Evolutionary conservation across 2,329 filamentous ascomycete genomes (phyloP).

Genomic region (Clathrospora elynae): DNA sequence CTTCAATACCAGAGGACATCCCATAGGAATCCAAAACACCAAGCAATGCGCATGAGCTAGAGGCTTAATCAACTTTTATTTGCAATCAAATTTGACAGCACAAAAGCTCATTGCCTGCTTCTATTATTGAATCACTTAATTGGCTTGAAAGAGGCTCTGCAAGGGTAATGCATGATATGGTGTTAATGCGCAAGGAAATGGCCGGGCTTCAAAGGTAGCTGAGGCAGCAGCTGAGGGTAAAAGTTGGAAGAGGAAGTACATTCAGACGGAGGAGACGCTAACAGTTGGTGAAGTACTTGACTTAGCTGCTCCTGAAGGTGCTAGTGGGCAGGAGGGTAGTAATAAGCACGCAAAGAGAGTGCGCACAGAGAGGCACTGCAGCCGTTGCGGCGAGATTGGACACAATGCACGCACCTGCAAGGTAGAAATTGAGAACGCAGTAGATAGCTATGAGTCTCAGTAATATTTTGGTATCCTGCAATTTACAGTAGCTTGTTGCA

Average conservation of each 20-base stretch:
- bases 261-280: not conserved
- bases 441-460: no score
- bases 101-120: constrained; percentile 8
- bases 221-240: not conserved
- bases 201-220: not conserved
- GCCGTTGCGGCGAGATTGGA: no score
- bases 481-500: no score
- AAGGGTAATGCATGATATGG: constrained; percentile 10
- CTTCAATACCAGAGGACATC: not conserved
- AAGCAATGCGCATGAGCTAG: constrained; percentile 11
- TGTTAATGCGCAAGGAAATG: constrained; percentile 9
- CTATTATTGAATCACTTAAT: constrained; percentile 5
- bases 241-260: not conserved
- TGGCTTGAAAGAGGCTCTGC: constrained; percentile 13
- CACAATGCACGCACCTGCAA: no score
- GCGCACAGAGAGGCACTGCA: no score
- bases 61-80: constrained; percentile 15
- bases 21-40: constrained; percentile 16
- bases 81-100: constrained; percentile 7
- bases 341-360: no score
- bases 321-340: not conserved
- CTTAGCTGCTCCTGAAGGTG: not conserved
- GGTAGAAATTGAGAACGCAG: no score
- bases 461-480: no score
- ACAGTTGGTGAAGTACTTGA: not conserved